A percentile compares a stretch with the other conserved stretches of the same genome.
Evolutionary conservation across 345 rosid genomes (phyloP).

Genomic region (Eucalyptus caleyi): DNA sequence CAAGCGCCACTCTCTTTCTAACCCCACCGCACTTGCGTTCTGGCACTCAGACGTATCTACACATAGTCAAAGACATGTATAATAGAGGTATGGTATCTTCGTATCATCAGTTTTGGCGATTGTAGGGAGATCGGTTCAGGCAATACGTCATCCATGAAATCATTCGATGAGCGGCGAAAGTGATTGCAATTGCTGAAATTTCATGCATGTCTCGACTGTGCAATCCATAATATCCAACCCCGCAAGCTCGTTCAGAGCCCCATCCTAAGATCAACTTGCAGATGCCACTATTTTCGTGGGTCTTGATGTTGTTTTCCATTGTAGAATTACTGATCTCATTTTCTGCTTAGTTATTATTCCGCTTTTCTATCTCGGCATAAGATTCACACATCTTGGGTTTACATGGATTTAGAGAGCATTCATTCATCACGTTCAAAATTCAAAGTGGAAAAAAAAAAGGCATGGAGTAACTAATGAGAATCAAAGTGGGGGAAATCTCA

Average conservation of each 20-base stretch:
- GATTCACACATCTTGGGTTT: neutral
- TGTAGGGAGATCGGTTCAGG: neutral
- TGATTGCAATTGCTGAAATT: neutral
- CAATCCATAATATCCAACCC: neutral
- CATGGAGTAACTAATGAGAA: neutral
- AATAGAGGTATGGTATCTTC: neutral
- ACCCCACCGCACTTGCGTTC: neutral
- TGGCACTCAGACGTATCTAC: neutral
- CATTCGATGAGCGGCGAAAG: neutral
- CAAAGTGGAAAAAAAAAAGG: neutral
- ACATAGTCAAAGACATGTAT: neutral
- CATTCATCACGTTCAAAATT: neutral
- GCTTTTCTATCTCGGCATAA: neutral
- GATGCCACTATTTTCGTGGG: neutral
- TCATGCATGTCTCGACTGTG: neutral
- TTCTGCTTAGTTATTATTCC: neutral
- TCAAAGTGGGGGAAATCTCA: neutral
- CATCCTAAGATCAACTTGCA: neutral
- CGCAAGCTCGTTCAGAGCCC: neutral
- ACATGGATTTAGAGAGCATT: neutral
- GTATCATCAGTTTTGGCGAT: neutral
- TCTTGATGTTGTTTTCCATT: neutral
- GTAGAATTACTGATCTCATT: neutral
- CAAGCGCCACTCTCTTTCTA: neutral
- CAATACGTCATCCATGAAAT: neutral